Base-by-base conservation (phyloP, 345 rosid genomes). In the Nephelium lappaceum region DNA sequence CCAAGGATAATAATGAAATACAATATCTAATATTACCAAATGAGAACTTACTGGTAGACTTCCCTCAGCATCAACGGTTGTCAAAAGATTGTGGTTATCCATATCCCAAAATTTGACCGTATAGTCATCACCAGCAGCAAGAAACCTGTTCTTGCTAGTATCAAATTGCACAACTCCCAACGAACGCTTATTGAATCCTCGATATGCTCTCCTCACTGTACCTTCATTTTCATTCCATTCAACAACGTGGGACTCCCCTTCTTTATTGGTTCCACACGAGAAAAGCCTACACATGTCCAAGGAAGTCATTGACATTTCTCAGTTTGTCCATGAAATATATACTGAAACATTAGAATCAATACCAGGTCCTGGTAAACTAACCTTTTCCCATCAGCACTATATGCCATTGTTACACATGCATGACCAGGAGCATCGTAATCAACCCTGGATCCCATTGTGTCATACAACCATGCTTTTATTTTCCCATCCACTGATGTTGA, bases 161-260 rank as follows among this genome's bases (percentile, higher is more conserved):
- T 87, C 87, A 74, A 87, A 87, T 72, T 87, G 86, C 61, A 84
- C 87, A 62, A 83, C 67, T 65, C 86, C 83, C 11, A 77, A 67
- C 25, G 87, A 87, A 73, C 80, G 86, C 43, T 84, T 87, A 51
- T 74, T 42, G 72, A 87, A 79, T 36, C 89, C 89, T 69, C 53
- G 84, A 66, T 82, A 87, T 10, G 80, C 67, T 27, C 87, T 80
- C 69, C 77, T 84, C 23, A 84, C 73, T 0, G 84, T 68, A 64
- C 89, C 87, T 83, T 87, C 87, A 58, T 75, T 85, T 84, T 87
- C 89, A 75, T 87, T 83, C 89, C 89, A 87, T 81, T 87, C 89
- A 36, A 87, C 87, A 58, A 87, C 61, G 71, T 53, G 75, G 5
- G 87, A 81, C 43, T 81, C 87, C 21, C 89, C 89, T 62, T 87